Base-by-base conservation (phyloP, 1,139 yeast species). In the Kluyveromyces sp. region DNA sequence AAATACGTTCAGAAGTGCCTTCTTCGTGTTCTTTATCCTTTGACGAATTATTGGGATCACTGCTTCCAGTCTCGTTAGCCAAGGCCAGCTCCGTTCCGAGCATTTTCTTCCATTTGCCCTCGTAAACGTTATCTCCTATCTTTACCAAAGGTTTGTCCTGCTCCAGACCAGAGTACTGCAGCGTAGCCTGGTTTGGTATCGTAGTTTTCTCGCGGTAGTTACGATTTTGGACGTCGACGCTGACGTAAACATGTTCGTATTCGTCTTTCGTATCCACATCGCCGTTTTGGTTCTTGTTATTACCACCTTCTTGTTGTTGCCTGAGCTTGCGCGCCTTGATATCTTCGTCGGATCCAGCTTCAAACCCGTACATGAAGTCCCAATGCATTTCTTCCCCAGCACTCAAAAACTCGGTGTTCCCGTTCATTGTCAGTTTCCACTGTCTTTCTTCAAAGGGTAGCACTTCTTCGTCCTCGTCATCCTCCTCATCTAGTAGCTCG, bases 331-430 rank as follows among this genome's bases (percentile, higher is more conserved):
- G 30, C 22, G 77, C 74, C 51, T 71, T 74, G 31, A 81, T 73
- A 59, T 83, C 92, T 44, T 80, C 89, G 46, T 79, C 83, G 1
- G 88, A 80, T 2, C 92, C 92, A 1, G 92, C 89, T 58, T 82
- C 89, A 51, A 75, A 78, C 20, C 74, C 74, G 44, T 64, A 65
- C 31, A 60, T 62, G 67, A 86, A 86, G 52, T 80, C 76, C 95
- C 95, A 86, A 59, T 83, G 83, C 92, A 87, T 84, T 63, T 85
- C 95, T 61, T 86, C 95, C n/a, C 95, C 95, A 7, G 73, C 64
- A 2, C 73, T 61, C 50, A 86, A 68, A 54, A 78, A 84, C 39
- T 74, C 78, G 20, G 85, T 74, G 50, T 77, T 74, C 16, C 95
- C 95, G 57, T 81, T 82, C 72, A 74, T 69, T 18, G 68, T 70